These are phyloP conservation scores for Quercus parvula DNA, from an alignment of 306 rosid genomes.

Conservation along the genomic window DNA sequence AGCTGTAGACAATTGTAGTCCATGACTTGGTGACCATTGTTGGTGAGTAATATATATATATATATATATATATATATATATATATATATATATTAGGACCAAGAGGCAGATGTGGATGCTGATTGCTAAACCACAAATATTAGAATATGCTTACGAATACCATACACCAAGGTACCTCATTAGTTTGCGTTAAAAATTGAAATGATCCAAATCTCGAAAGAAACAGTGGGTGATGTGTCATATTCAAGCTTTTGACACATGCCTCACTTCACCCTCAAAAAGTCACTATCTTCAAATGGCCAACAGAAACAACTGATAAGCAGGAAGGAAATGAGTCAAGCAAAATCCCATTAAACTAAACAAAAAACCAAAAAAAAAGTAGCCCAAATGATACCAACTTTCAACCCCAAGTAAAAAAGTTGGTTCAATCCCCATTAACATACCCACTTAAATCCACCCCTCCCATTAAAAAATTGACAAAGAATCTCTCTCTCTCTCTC, in stretches of 20 bases:
- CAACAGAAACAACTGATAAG: conserved; percentile 19
- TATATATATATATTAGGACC: too few relatives aligned
- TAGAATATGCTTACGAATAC: too few relatives aligned
- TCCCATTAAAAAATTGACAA: conserved; percentile 26
- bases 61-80: too few relatives aligned
- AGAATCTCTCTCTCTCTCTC: conserved; percentile 13
- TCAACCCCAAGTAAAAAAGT: conserved; percentile 32
- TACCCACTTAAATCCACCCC: conserved; percentile 34
- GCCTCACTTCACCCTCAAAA: conserved; percentile 14
- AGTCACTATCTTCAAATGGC: conserved; percentile 33
- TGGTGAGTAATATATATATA: too few relatives aligned
- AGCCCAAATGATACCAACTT: not conserved
- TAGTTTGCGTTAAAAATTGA: not conserved
- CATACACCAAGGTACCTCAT: too few relatives aligned
- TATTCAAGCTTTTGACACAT: conserved; percentile 21
- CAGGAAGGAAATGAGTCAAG: conserved; percentile 31
- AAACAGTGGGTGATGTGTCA: conserved; percentile 29
- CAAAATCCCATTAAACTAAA: conserved; percentile 40
- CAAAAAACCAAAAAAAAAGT: not conserved
- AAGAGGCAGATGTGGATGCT: conserved; percentile 13
- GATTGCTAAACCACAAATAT: conserved; percentile 17
- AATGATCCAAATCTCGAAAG: conserved; percentile 21
- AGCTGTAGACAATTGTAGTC: too few relatives aligned
- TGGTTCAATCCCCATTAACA: conserved; percentile 41
- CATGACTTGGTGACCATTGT: too few relatives aligned